Conservation (phyloP, 2,329 filamentous ascomycete genomes). For the Phialophora tarda region DNA sequence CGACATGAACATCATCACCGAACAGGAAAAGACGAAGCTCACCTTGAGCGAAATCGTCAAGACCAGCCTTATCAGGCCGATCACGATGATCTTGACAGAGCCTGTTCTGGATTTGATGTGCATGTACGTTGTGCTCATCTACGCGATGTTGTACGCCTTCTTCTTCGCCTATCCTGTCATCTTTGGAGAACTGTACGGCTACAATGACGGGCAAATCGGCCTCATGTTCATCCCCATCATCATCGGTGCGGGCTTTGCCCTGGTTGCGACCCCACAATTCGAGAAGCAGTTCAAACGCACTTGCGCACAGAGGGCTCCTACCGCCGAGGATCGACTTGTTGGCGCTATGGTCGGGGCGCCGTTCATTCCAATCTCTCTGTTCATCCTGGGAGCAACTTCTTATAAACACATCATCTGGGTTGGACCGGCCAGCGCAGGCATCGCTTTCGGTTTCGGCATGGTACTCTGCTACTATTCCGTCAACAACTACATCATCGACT, state of each 20-base stretch:
- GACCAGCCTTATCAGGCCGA: slow-evolving; percentile 52
- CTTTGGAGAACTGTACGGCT: slow-evolving; percentile 80
- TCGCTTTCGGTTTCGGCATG: slow-evolving; percentile 53
- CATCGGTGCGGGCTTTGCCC: slow-evolving; percentile 68
- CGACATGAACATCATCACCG: slow-evolving; percentile 46
- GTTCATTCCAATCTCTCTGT: slow-evolving; percentile 50
- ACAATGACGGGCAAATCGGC: slow-evolving; percentile 72
- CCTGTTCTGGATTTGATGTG: slow-evolving; percentile 83
- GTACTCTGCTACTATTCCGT: slow-evolving; percentile 57
- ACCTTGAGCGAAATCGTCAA: slow-evolving; percentile 47
- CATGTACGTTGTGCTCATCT: slow-evolving; percentile 80
- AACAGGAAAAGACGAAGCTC: slow-evolving; percentile 51
- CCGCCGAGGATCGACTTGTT: slow-evolving; percentile 48
- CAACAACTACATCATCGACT: slow-evolving; percentile 42
- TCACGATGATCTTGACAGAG: slow-evolving; percentile 62
- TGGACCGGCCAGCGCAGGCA: slow-evolving; percentile 48
- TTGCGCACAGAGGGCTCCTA: slow-evolving; percentile 33
- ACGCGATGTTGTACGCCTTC: slow-evolving; percentile 63
- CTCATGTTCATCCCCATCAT: slow-evolving; percentile 87
- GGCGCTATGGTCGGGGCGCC: slow-evolving; percentile 49
- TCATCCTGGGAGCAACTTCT: slow-evolving; percentile 52
- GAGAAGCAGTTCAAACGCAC: slow-evolving; percentile 64
- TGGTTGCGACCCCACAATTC: slow-evolving; percentile 67
- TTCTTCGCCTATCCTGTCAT: slow-evolving; percentile 64
- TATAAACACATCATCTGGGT: slow-evolving; percentile 46